Evolutionary conservation across 208 protist species (phyloP).

Genomic region (Leishmania gerbilli): DNA sequence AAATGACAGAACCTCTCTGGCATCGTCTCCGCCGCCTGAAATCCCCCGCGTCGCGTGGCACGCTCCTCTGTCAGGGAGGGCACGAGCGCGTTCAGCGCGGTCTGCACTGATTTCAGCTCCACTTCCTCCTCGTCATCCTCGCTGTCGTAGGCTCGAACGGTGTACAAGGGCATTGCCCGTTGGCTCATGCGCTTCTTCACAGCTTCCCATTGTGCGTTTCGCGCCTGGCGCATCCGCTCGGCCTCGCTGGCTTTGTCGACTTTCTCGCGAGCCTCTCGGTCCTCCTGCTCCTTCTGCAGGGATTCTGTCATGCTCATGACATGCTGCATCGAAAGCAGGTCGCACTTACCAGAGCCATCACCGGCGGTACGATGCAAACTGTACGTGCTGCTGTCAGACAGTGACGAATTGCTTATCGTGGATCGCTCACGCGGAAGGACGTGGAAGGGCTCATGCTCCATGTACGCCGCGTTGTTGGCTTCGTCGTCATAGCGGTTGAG

Average conservation of each 20-base stretch:
- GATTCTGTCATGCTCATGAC: conserved; percentile 21
- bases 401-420: neutral
- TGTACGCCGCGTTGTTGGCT: conserved; percentile 18
- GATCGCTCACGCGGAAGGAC: neutral
- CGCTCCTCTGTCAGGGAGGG: conserved; percentile 29
- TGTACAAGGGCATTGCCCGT: conserved; percentile 12
- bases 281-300: conserved; percentile 27
- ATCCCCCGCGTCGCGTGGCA: conserved; percentile 10
- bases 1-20: conserved; percentile 36
- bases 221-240: conserved; percentile 22
- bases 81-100: conserved; percentile 12
- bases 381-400: neutral
- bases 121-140: conserved; percentile 17
- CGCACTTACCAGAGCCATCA: neutral
- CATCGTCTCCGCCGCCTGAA: conserved; percentile 18
- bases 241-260: neutral
- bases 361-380: neutral
- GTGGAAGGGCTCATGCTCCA: conserved; percentile 17
- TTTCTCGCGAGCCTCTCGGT: conserved; percentile 5
- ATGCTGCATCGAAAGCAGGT: conserved; percentile 19
- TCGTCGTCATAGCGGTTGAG: conserved; percentile 22
- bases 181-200: conserved; percentile 41
- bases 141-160: conserved; percentile 26
- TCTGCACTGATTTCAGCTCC: neutral
- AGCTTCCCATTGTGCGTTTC: conserved; percentile 36